Evolutionary conservation across 768 basidiomycete species (phyloP).

Genomic region (Obba rivulosa): DNA sequence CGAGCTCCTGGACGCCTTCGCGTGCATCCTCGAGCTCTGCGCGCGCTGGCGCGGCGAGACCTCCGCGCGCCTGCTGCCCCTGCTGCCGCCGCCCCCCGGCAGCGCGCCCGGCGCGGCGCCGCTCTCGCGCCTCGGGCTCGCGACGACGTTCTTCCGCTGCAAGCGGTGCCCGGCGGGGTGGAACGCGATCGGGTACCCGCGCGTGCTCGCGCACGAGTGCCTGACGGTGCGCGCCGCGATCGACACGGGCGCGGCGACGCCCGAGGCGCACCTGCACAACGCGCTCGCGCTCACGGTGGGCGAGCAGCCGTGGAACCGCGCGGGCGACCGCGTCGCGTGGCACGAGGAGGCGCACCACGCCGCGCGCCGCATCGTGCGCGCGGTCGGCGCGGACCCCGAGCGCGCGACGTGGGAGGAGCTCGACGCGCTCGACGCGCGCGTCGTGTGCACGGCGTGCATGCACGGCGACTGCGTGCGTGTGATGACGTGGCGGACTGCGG

Average conservation of each 20-base stretch:
- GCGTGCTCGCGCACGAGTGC: conserved; percentile 7
- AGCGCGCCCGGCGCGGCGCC: neutral
- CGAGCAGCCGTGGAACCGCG: conserved; percentile 7
- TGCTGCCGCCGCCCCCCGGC: neutral
- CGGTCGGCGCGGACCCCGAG: neutral
- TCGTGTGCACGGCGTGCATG: neutral
- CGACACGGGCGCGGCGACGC: neutral
- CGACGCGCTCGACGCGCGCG: neutral
- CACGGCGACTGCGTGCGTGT: neutral
- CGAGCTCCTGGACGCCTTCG: neutral
- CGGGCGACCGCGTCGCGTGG: conserved; percentile 1
- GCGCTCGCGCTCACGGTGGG: conserved; percentile 4
- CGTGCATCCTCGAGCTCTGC: neutral
- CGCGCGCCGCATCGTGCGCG: neutral
- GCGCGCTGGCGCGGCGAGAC: conserved; percentile 1
- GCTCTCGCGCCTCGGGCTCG: neutral
- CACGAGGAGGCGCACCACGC: neutral
- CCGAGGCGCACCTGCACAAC: conserved; percentile 6
- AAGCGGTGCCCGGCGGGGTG: neutral
- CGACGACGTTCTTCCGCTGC: conserved; percentile 8
- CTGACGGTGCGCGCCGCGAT: neutral
- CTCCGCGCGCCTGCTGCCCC: neutral
- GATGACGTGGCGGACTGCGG: conserved; percentile 1
- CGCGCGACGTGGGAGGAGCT: neutral
- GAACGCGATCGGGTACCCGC: conserved; percentile 3